phyloP scores from a whole-genome alignment of 2,329 filamentous ascomycete genomes.

The Teratosphaeria pseudoeucalypti region DNA sequence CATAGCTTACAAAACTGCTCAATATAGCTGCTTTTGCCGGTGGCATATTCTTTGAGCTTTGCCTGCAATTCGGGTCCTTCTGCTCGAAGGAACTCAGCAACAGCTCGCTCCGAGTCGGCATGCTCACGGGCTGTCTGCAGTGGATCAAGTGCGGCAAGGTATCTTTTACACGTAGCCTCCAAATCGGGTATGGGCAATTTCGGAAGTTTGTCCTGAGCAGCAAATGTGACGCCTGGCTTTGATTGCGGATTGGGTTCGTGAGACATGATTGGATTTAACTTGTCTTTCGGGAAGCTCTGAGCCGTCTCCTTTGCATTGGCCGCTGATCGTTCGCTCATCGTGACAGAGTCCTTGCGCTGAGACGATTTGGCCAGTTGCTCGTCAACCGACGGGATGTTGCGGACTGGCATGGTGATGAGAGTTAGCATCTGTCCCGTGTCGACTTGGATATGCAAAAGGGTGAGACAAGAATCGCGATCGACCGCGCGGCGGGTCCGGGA shows the following conservation, averaged over 20 bases:
- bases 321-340: slow-evolving; percentile 34
- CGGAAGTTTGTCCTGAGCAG: slow-evolving; percentile 75
- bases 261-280: slow-evolving; percentile 37
- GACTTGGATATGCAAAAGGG: slow-evolving; percentile 58
- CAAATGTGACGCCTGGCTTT: slow-evolving; percentile 73
- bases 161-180: slow-evolving; percentile 65
- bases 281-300: slow-evolving; percentile 38
- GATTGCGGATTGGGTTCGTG: slow-evolving; percentile 43
- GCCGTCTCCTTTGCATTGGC: slow-evolving; percentile 45
- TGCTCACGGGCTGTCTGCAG: slow-evolving; percentile 74
- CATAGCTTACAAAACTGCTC: slow-evolving; percentile 81
- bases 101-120: slow-evolving; percentile 67
- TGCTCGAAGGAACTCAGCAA: slow-evolving; percentile 68
- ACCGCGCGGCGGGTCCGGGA: slow-evolving; percentile 77
- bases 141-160: slow-evolving; percentile 67
- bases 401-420: slow-evolving; percentile 48
- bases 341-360: slow-evolving; percentile 26
- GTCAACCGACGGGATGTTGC: slow-evolving; percentile 19
- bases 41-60: slow-evolving; percentile 80
- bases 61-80: slow-evolving; percentile 83
- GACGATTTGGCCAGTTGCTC: slow-evolving; percentile 8
- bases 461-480: slow-evolving; percentile 68
- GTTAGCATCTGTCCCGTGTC: slow-evolving; percentile 16
- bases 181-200: slow-evolving; percentile 90
- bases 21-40: slow-evolving; percentile 88